phyloP scores from a whole-genome alignment of 345 rosid species.

The Zanthoxylum bungeanum region DNA sequence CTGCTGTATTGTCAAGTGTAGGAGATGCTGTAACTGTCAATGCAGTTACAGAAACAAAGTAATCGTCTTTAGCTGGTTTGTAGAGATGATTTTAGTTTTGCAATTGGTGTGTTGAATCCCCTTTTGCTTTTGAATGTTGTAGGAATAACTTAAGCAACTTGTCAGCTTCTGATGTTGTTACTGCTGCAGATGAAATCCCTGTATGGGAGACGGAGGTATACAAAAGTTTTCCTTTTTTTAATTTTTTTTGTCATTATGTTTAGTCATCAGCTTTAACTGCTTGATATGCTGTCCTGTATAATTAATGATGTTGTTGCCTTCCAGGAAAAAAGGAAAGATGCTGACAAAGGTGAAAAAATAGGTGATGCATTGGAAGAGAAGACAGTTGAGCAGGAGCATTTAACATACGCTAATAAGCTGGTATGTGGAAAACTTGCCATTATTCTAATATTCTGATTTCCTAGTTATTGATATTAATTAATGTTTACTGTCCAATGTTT shows the following conservation, averaged over 20 bases:
- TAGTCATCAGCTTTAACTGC: not conserved
- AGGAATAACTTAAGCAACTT: slow-evolving; percentile 30
- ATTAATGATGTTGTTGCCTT: slow-evolving; percentile 16
- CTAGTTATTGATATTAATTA: not conserved
- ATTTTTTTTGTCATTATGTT: slow-evolving; percentile 1
- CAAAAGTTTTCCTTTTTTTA: not conserved
- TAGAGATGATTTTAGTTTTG: slow-evolving; percentile 7
- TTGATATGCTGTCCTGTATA: slow-evolving; percentile 6
- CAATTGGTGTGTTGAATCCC: slow-evolving; percentile 17
- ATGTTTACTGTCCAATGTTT: slow-evolving; percentile 1
- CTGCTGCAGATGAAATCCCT: slow-evolving; percentile 31
- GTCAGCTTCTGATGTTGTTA: slow-evolving; percentile 27
- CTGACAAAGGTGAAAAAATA: slow-evolving; percentile 38
- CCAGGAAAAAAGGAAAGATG: slow-evolving; percentile 48
- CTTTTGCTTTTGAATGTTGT: slow-evolving; percentile 16
- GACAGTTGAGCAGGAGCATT: slow-evolving; percentile 68
- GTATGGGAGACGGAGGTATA: slow-evolving; percentile 40
- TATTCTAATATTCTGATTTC: not conserved
- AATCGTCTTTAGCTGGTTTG: slow-evolving; percentile 23
- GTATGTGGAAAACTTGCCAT: slow-evolving; percentile 28
- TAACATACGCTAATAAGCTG: slow-evolving; percentile 77
- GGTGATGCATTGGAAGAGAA: slow-evolving; percentile 56
- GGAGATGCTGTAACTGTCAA: slow-evolving; percentile 39
- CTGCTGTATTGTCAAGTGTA: slow-evolving; percentile 36
- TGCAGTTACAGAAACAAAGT: slow-evolving; percentile 43